Conservation (phyloP, 495 filamentous ascomycete species). For the Penicillium longicatenatum region DNA sequence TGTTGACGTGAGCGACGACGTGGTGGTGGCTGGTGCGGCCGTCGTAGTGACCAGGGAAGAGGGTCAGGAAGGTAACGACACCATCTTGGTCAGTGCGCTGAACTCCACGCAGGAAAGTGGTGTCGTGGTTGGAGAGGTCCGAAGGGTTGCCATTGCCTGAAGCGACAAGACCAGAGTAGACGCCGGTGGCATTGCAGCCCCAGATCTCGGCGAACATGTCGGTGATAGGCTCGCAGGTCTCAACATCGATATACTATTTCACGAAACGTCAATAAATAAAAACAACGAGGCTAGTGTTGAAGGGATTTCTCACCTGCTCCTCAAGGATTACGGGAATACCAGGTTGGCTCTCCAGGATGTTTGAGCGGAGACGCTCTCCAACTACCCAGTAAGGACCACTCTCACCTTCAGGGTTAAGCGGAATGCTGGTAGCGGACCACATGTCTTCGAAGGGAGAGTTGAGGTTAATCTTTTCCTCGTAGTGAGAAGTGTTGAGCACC, state of each 20-base stretch:
- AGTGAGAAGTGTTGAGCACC: conserved; percentile 2
- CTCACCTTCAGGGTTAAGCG: conserved; percentile 1
- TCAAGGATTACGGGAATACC: conserved; percentile 6
- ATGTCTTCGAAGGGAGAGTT: conserved; percentile 1
- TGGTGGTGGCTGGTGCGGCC: conserved; percentile 15
- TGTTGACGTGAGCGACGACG: conserved; percentile 14
- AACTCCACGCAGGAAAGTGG: conserved; percentile 16
- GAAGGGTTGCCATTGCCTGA: conserved; percentile 5
- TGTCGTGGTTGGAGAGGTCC: conserved; percentile 13
- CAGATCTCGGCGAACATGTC: conserved; percentile 17
- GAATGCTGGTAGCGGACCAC: not conserved
- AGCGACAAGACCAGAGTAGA: conserved; percentile 10
- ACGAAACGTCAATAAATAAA: conserved; percentile 1
- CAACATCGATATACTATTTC: conserved; percentile 10
- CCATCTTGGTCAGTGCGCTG: conserved; percentile 14
- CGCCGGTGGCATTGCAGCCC: conserved; percentile 18
- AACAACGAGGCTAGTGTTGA: not conserved
- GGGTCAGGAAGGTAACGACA: conserved; percentile 14
- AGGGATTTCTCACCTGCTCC: not conserved
- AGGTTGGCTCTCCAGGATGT: conserved; percentile 10
- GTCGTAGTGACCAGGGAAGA: conserved; percentile 16
- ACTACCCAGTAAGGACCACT: conserved; percentile 16
- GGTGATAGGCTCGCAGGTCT: conserved; percentile 17
- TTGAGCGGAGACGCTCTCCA: conserved; percentile 15
- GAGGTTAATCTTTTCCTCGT: not conserved